phyloP scores from a whole-genome alignment of 2,329 filamentous ascomycete species.

The Hypoxylon rubiginosum region DNA sequence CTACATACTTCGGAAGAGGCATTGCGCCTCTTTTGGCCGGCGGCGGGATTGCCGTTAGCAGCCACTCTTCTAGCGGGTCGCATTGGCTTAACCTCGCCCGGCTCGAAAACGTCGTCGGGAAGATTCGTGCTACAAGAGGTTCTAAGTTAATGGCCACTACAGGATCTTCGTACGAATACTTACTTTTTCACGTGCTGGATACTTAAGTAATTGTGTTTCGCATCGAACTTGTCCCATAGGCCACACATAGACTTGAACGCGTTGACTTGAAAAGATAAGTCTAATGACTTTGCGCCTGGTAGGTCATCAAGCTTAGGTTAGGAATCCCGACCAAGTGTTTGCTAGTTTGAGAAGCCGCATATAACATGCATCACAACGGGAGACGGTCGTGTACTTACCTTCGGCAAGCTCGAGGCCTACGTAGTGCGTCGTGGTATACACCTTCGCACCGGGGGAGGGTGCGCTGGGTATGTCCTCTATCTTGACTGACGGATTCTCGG shows the following conservation, averaged over 20 bases:
- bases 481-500: conserved; percentile 9
- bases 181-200: conserved; percentile 91
- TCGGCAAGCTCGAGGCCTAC: conserved; percentile 86
- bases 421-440: conserved; percentile 95
- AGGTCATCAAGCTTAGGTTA: conserved; percentile 53
- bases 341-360: conserved; percentile 37
- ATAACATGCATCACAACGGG: conserved; percentile 9
- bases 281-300: conserved; percentile 76
- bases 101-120: conserved; percentile 88
- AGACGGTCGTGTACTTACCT: conserved; percentile 65
- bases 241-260: conserved; percentile 89
- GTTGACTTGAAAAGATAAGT: conserved; percentile 84
- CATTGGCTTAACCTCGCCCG: conserved; percentile 79
- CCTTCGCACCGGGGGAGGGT: conserved; percentile 52
- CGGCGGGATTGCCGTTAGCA: conserved; percentile 54
- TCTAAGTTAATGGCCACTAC: conserved; percentile 39
- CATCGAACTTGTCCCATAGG: conserved; percentile 80
- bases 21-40: conserved; percentile 61
- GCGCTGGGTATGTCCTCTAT: conserved; percentile 43
- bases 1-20: conserved; percentile 57
- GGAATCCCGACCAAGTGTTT: conserved; percentile 33
- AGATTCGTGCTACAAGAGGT: conserved; percentile 77
- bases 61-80: conserved; percentile 66
- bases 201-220: conserved; percentile 80
- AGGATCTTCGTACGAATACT: conserved; percentile 53